A percentile compares a stretch with the other conserved stretches of the same genome.
phyloP scores from a whole-genome alignment of 257 asterid genomes.

The Jaltomata sinuosa region DNA sequence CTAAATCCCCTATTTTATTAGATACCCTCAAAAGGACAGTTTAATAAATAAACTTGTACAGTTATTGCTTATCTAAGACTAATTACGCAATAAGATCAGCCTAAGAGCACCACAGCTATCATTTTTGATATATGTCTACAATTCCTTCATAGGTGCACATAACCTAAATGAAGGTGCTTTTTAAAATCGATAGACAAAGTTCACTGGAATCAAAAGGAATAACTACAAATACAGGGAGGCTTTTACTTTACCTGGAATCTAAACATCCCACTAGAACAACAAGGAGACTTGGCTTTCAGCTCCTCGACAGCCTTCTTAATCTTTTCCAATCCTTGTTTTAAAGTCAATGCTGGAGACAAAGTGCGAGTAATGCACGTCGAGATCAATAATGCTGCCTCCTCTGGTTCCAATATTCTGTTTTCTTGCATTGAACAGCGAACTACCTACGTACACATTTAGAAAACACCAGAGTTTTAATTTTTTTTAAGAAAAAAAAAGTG shows the following conservation, averaged over 20 bases:
- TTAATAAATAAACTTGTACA: not conserved
- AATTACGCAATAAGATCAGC: not conserved
- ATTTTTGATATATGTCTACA: not conserved
- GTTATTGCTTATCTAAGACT: not conserved
- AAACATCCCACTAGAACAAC: slow-evolving; percentile 70
- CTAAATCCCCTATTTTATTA: not conserved
- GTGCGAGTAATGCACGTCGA: slow-evolving; percentile 71
- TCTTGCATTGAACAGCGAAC: slow-evolving; percentile 39
- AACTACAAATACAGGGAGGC: not conserved
- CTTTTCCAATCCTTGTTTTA: slow-evolving; percentile 67
- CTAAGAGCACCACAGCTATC: not conserved
- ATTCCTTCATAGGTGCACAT: not conserved
- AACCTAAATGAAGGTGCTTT: not conserved
- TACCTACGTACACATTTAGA: slow-evolving; percentile 28
- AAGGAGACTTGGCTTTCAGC: slow-evolving; percentile 49
- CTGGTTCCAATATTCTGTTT: slow-evolving; percentile 36
- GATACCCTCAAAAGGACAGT: not conserved
- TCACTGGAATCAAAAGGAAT: not conserved
- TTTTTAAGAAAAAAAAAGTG: too few relatives aligned
- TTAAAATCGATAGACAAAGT: not conserved
- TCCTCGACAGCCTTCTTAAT: slow-evolving; percentile 64
- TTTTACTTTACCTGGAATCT: slow-evolving; percentile 52
- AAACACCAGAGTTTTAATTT: not conserved
- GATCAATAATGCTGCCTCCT: slow-evolving; percentile 77
- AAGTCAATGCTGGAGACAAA: slow-evolving; percentile 66